Conservation (phyloP, 1,284 basidiomycete species). For the Gymnopus androsaceus region DNA sequence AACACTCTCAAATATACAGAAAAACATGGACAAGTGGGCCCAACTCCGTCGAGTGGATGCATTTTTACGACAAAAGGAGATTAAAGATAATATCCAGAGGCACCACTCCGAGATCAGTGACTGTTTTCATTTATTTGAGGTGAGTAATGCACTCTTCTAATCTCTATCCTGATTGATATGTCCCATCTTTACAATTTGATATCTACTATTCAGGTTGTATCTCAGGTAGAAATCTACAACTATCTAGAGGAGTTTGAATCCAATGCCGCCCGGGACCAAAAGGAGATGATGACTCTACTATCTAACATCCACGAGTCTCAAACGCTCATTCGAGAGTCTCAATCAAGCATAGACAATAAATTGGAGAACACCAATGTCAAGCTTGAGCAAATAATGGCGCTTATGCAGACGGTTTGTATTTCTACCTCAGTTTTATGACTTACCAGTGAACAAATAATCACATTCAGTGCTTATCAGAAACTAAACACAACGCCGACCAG, state of each 20-base stretch:
- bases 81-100: conserved; percentile 41
- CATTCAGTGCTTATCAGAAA: conserved; percentile 30
- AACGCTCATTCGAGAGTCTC: conserved; percentile 33
- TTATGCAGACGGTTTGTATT: conserved; percentile 45
- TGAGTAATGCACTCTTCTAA: conserved; percentile 26
- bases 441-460: too few relatives aligned
- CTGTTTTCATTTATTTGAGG: conserved; percentile 45
- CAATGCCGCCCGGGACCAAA: conserved; percentile 40
- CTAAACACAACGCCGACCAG: conserved; percentile 32
- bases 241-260: conserved; percentile 47
- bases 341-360: too few relatives aligned
- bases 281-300: conserved; percentile 41
- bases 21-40: conserved; percentile 43
- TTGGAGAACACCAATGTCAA: conserved; percentile 32
- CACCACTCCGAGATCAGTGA: conserved; percentile 44
- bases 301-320: conserved; percentile 44
- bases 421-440: not conserved
- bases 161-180: not conserved
- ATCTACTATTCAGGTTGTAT: conserved; percentile 42
- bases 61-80: conserved; percentile 46
- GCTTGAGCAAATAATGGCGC: conserved; percentile 40
- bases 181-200: too few relatives aligned
- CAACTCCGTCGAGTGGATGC: conserved; percentile 36
- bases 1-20: conserved; percentile 38
- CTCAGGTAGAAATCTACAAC: conserved; percentile 43